Percentiles rank a stretch among this genome's conserved stretches.
phyloP scores from a whole-genome alignment of 2,329 filamentous ascomycete genomes.

The Colletotrichum endophyticum region DNA sequence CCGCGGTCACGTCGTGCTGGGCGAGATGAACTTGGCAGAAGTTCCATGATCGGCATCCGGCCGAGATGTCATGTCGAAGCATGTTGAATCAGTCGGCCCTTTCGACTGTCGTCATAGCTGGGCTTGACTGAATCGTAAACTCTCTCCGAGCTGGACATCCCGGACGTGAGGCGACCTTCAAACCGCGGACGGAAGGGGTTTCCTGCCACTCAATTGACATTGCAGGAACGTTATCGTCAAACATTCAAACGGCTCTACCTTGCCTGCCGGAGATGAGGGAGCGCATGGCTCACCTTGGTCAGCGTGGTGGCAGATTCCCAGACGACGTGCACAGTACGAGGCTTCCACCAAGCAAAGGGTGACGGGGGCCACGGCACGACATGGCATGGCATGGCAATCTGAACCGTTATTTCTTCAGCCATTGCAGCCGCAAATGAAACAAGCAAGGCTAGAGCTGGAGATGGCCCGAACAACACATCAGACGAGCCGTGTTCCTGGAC shows the following conservation, averaged over 20 bases:
- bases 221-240: slow-evolving; percentile 8
- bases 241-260: not conserved
- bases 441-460: slow-evolving; percentile 17
- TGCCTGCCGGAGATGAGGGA: slow-evolving; percentile 17
- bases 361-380: not conserved
- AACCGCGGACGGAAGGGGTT: not conserved
- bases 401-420: not conserved
- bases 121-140: slow-evolving; percentile 10
- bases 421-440: slow-evolving; percentile 10
- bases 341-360: not conserved
- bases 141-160: slow-evolving; percentile 5
- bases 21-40: slow-evolving; percentile 17
- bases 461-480: slow-evolving; percentile 4
- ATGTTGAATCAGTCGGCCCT: slow-evolving; percentile 10
- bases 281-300: slow-evolving; percentile 11
- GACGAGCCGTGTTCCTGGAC: slow-evolving; percentile 11
- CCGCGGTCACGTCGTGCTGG: not conserved
- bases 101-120: slow-evolving; percentile 12
- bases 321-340: not conserved
- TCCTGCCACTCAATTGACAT: not conserved
- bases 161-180: slow-evolving; percentile 16
- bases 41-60: slow-evolving; percentile 18
- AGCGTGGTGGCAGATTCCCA: not conserved
- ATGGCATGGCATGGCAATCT: not conserved
- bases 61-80: slow-evolving; percentile 9